Conservation (phyloP, 306 rosid species). For the Canavalia gladiata region DNA sequence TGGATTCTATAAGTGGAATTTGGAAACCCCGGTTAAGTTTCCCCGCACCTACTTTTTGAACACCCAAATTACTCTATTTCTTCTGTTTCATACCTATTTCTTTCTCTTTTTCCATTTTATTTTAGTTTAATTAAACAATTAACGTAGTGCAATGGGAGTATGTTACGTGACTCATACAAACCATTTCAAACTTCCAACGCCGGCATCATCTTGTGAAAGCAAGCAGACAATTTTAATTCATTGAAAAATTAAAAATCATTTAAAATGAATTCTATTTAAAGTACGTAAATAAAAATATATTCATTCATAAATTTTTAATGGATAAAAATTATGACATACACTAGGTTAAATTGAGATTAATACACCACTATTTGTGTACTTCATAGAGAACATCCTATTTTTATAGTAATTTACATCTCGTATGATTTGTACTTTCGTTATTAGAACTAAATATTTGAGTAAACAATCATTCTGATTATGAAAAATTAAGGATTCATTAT, state of each 20-base stretch:
- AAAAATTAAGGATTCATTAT: too few species aligned
- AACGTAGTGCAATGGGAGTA: neutral
- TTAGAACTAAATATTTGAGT: too few species aligned
- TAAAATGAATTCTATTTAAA: too few species aligned
- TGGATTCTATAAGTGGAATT: slow-evolving; percentile 27
- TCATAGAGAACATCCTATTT: too few species aligned
- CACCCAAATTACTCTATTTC: neutral
- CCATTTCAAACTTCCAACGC: neutral
- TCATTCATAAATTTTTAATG: too few species aligned
- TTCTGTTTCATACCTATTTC: neutral
- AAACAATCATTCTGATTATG: too few species aligned
- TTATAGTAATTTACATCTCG: too few species aligned
- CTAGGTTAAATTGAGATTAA: too few species aligned
- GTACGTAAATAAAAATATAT: too few species aligned
- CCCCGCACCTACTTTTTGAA: slow-evolving; percentile 41
- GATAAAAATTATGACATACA: too few species aligned
- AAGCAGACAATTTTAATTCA: neutral
- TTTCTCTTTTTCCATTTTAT: neutral
- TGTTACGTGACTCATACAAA: neutral
- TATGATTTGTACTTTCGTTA: too few species aligned
- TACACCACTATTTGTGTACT: too few species aligned
- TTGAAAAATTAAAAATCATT: neutral
- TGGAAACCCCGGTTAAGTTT: slow-evolving; percentile 45
- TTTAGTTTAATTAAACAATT: neutral
- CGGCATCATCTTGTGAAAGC: neutral